Base-by-base conservation (phyloP, 441 rosid species). In the Kokia cookei region DNA sequence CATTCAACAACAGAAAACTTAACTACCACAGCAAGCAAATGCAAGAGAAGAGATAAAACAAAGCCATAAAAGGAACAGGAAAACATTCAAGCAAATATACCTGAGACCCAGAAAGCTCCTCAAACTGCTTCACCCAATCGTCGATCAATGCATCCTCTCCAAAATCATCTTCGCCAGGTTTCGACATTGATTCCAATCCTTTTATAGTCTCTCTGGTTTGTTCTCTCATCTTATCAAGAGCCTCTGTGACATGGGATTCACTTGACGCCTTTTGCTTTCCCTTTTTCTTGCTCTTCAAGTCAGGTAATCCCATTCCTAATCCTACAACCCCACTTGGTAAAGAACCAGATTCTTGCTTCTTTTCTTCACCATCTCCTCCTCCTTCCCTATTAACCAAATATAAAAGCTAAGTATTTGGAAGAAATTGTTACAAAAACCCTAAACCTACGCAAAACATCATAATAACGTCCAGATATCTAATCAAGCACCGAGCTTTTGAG, bases 111-210 rank as follows among this genome's bases (percentile, higher is more conserved):
- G 94, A 83, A 71, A 93, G 85, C 81, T 92, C 93, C 88, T 91
- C 97, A 73, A 96, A 93, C 80, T 92, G 99, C 84, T 92, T 96
- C 64, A 93, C 90, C 99, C 94, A 96, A 71, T 96, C 98, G 69
- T 96, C 94, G 75, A 89, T 81, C 87, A 89, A 58, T 29, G 87
- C 94, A 85, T 91, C 97, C 74, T 76, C 77, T 53, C 75, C 75
- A 61, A 82, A 73, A 78, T 91, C 97, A 76, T 76, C 76, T 42
- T 73, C 85, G 10, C 72, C 88, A 0, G 83, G 87, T 22, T 85
- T 74, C 1, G 92, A 82, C 80, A 90, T 90, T 2, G 92, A 88
- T 77, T 93, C 97, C 71, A 96, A 83, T 37, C 93, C 97, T 73
- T 84, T 90, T 7, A 96, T 93, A 78, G 98, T 78, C 80, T 93